A percentile compares a stretch with the other conserved stretches of the same genome.
Conservation (phyloP, 2,329 filamentous ascomycete species). For the Teratosphaeriaceae sp. region DNA sequence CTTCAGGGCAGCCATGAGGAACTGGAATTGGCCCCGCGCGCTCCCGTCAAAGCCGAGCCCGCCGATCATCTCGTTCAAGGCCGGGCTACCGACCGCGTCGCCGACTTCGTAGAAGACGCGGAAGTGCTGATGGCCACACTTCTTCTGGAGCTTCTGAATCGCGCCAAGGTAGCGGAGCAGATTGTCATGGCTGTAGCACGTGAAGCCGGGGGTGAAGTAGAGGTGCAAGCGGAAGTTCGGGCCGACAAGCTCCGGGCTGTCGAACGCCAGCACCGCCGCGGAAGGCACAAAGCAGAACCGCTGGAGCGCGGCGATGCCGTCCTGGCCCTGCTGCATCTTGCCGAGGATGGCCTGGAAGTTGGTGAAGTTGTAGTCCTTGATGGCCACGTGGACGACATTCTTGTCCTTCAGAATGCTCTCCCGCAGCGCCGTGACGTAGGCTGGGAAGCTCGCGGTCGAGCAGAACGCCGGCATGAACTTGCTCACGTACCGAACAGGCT, state of each 20-base stretch:
- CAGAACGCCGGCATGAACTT: conserved; percentile 1
- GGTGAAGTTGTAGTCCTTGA: conserved; percentile 7
- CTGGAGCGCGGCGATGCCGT: neutral
- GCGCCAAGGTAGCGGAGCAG: neutral
- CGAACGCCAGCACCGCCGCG: neutral
- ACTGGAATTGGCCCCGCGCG: neutral
- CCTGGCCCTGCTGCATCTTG: neutral
- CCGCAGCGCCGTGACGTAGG: neutral
- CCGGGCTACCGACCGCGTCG: neutral
- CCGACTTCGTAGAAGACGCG: conserved; percentile 2
- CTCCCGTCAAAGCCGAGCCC: neutral
- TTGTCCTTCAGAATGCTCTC: conserved; percentile 2
- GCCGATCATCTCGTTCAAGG: neutral
- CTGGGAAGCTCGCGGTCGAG: neutral
- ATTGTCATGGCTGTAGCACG: neutral
- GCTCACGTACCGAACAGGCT: neutral
- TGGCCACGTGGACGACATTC: neutral
- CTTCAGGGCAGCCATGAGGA: neutral
- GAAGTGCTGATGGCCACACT: neutral
- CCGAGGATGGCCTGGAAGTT: conserved; percentile 4
- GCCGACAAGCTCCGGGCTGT: neutral
- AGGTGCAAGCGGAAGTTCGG: neutral
- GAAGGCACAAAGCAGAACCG: neutral
- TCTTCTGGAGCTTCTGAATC: neutral
- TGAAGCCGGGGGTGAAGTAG: neutral